A percentile compares a stretch with the other conserved stretches of the same genome.
These are phyloP conservation scores for Wickerhamiella shivajii DNA, from an alignment of 805 yeast genomes.

Conservation along the genomic window DNA sequence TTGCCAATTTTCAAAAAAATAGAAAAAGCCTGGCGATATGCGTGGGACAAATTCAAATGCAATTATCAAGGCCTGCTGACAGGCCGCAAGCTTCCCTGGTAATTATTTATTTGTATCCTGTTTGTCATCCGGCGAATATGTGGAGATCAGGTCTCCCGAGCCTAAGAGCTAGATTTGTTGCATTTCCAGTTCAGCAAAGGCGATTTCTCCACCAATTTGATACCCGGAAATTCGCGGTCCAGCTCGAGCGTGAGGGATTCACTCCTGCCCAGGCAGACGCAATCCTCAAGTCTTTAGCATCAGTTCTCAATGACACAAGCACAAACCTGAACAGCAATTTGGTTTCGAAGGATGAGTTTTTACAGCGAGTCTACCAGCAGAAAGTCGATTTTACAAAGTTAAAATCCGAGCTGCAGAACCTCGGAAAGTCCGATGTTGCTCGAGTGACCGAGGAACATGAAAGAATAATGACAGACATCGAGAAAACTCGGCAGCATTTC, in stretches of 20 bases:
- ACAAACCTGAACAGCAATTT: slow-evolving; percentile 57
- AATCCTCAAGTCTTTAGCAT: slow-evolving; percentile 56
- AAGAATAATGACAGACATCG: slow-evolving; percentile 65
- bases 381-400: slow-evolving; percentile 92
- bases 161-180: no score
- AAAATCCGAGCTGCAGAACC: slow-evolving; percentile 77
- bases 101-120: no score
- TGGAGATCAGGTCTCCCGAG: no score
- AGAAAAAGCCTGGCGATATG: no score
- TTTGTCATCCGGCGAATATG: no score
- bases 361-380: slow-evolving; percentile 82
- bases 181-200: no score
- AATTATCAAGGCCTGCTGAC: no score
- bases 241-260: slow-evolving; percentile 58
- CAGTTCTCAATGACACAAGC: slow-evolving; percentile 70
- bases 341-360: slow-evolving; percentile 72
- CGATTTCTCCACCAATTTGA: slow-evolving; percentile 38
- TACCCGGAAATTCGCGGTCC: slow-evolving; percentile 57
- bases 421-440: slow-evolving; percentile 76
- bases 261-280: slow-evolving; percentile 62
- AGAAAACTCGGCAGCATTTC: slow-evolving; percentile 67
- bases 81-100: no score
- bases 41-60: no score
- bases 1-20: no score
- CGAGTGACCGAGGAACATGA: slow-evolving; percentile 78